Percentiles rank a stretch among this genome's conserved stretches.
phyloP scores from a whole-genome alignment of 805 yeast genomes.

The Sungouiozyma intestinalis region DNA sequence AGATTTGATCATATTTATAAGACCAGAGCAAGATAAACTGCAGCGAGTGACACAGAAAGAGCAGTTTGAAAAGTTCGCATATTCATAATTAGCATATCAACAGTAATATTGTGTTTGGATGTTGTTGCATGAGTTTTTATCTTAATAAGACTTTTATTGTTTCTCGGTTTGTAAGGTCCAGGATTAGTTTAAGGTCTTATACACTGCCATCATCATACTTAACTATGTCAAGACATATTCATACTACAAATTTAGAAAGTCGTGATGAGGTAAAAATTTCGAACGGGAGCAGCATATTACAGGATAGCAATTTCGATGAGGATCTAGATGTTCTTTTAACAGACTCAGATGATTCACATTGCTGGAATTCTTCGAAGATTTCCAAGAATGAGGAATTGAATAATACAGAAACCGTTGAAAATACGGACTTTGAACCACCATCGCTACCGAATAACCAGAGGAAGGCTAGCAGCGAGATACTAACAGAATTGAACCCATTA shows the following conservation, averaged over 20 bases:
- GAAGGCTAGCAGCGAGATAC: too few species aligned
- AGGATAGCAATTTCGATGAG: conserved; percentile 3
- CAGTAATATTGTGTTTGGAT: neutral
- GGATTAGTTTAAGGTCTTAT: too few species aligned
- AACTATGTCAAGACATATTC: neutral
- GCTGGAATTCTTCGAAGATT: conserved; percentile 7
- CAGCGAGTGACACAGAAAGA: too few species aligned
- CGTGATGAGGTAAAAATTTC: neutral
- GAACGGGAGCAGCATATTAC: neutral
- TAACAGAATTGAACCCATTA: too few species aligned
- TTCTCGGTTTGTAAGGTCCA: neutral
- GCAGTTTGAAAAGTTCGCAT: too few species aligned
- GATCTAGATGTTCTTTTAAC: conserved; percentile 15
- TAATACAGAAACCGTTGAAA: too few species aligned
- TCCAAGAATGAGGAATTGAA: neutral
- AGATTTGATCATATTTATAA: too few species aligned
- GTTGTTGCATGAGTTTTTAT: neutral
- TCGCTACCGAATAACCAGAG: too few species aligned
- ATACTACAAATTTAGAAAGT: neutral
- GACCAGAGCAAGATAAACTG: too few species aligned
- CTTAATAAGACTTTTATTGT: neutral
- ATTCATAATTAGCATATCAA: neutral
- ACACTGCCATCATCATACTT: neutral
- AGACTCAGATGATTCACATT: conserved; percentile 15
- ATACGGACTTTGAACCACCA: too few species aligned